Percentiles rank a stretch among this genome's conserved stretches.
Evolutionary conservation across 2,329 filamentous ascomycete genomes (phyloP).

Genomic region (Pseudocercospora fijiensis): DNA sequence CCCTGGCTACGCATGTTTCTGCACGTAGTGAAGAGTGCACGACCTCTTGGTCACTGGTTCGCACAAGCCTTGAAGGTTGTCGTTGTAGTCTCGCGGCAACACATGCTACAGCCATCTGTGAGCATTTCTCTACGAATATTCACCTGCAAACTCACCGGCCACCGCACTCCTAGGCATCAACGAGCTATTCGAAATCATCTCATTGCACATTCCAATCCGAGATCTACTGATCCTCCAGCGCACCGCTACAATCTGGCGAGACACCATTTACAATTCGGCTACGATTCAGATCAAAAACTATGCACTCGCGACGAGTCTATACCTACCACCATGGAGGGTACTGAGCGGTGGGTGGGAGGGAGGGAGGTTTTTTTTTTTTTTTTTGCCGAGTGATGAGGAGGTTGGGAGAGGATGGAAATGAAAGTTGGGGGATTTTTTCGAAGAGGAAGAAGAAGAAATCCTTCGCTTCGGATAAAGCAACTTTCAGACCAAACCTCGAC

Average conservation of each 20-base stretch:
- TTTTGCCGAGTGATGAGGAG: constrained; percentile 21
- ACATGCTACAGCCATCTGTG: too few species aligned
- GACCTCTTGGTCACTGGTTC: background rate
- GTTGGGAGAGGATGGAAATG: background rate
- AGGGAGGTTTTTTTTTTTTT: too few species aligned
- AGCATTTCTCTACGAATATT: background rate
- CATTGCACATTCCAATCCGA: background rate
- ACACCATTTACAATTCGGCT: background rate
- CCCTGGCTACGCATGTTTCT: background rate
- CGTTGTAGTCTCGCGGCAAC: too few species aligned
- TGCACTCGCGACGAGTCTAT: background rate
- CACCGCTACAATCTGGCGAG: background rate
- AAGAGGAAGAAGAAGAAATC: too few species aligned
- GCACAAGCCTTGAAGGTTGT: too few species aligned
- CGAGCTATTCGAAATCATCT: background rate
- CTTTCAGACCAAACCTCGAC: too few species aligned
- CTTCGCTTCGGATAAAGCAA: too few species aligned
- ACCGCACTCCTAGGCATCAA: background rate
- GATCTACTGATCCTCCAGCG: background rate
- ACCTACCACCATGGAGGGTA: background rate
- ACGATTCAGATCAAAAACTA: background rate
- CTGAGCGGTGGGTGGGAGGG: too few species aligned
- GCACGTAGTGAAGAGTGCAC: background rate
- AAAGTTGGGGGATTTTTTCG: too few species aligned
- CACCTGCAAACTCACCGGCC: background rate